phyloP scores from a whole-genome alignment of 768 basidiomycete genomes.

The Pulveroboletus sp. region DNA sequence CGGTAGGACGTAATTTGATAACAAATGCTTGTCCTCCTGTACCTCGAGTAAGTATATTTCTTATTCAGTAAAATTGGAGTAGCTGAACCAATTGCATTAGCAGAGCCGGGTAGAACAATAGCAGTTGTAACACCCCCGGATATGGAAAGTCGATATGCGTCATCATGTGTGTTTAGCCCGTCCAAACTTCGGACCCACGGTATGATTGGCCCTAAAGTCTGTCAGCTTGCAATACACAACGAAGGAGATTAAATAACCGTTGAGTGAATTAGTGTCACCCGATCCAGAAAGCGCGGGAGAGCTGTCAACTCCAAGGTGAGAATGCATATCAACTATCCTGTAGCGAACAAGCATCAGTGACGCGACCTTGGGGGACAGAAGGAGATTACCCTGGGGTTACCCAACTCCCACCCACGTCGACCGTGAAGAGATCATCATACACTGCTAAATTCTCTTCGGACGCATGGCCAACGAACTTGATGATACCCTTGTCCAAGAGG shows the following conservation, averaged over 20 bases:
- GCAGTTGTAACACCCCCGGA: slow-evolving; percentile 91
- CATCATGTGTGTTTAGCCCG: slow-evolving; percentile 86
- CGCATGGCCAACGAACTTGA: slow-evolving; percentile 40
- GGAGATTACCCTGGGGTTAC: slow-evolving; percentile 58
- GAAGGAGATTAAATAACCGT: slow-evolving; percentile 35
- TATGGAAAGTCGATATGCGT: slow-evolving; percentile 67
- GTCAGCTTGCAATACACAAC: slow-evolving; percentile 1
- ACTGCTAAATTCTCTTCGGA: slow-evolving; percentile 34
- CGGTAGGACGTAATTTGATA: slow-evolving; percentile 78
- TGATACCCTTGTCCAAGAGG: slow-evolving; percentile 38
- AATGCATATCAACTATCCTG: slow-evolving; percentile 66
- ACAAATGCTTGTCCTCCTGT: slow-evolving; percentile 86
- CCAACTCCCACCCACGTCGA: slow-evolving; percentile 66
- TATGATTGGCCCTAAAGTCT: slow-evolving; percentile 46
- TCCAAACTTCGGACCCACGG: slow-evolving; percentile 85
- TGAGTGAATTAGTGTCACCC: slow-evolving; percentile 59
- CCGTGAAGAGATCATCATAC: slow-evolving; percentile 43
- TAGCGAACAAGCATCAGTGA: slow-evolving; percentile 39
- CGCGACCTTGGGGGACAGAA: slow-evolving; percentile 22
- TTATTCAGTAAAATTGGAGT: slow-evolving; percentile 22
- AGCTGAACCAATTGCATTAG: slow-evolving; percentile 64
- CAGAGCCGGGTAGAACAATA: too few species aligned
- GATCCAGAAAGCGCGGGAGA: too few species aligned
- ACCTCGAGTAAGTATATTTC: slow-evolving; percentile 1
- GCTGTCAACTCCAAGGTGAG: too few species aligned